Evolutionary conservation across 208 protist species (phyloP).

Genomic region (Strigomonas culicis): DNA sequence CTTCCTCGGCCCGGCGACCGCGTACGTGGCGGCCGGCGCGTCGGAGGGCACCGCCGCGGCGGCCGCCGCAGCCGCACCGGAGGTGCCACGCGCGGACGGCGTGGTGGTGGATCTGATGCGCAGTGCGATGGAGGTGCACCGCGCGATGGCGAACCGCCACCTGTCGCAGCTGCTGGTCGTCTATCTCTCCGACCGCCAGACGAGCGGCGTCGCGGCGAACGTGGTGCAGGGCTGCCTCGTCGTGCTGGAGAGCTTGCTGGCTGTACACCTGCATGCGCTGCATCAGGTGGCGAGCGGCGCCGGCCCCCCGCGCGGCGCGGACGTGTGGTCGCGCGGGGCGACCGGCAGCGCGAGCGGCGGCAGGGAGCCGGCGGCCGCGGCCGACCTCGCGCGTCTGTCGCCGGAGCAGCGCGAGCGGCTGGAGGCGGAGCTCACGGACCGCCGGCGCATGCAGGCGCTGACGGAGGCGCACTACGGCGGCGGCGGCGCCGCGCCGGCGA

Average conservation of each 20-base stretch:
- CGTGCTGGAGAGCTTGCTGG: conserved; percentile 35
- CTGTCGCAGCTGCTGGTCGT: conserved; percentile 53
- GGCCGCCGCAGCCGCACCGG: background rate
- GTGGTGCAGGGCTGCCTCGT: conserved; percentile 48
- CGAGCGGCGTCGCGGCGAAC: conserved; percentile 36
- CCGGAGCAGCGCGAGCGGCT: background rate
- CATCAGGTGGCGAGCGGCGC: conserved; percentile 5
- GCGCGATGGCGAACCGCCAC: conserved; percentile 42
- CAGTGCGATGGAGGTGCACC: conserved; percentile 26
- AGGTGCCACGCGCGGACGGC: background rate
- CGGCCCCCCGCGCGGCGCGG: background rate
- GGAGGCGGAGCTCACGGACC: conserved; percentile 8
- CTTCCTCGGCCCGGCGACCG: background rate
- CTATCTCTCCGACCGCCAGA: conserved; percentile 39
- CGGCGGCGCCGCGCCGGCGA: background rate
- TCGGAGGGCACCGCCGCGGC: background rate
- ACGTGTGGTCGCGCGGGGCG: background rate
- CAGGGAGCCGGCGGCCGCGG: background rate
- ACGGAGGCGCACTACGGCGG: background rate
- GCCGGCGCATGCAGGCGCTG: background rate
- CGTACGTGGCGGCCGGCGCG: background rate
- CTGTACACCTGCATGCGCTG: conserved; percentile 45
- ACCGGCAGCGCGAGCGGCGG: background rate
- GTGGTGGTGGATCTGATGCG: conserved; percentile 37
- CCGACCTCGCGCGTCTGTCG: background rate